Conservation (phyloP, 2,329 filamentous ascomycete genomes). For the Colletotrichum cordylinicola region DNA sequence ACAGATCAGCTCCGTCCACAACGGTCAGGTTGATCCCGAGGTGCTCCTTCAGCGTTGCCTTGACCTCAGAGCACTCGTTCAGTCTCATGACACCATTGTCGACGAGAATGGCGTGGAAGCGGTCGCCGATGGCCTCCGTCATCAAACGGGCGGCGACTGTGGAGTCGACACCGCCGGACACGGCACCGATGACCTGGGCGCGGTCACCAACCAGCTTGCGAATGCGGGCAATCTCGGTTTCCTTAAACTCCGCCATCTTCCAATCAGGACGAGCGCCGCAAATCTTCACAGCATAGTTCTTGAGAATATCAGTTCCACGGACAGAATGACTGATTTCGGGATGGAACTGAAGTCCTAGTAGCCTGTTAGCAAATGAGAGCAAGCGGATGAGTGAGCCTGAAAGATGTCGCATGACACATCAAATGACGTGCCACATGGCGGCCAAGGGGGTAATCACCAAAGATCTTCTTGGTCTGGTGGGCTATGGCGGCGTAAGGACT, state of each 20-base stretch:
- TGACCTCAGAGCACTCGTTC: slow-evolving; percentile 83
- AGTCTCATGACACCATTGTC: slow-evolving; percentile 69
- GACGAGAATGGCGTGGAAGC: slow-evolving; percentile 74
- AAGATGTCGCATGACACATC: background rate
- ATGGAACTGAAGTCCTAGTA: slow-evolving; percentile 79
- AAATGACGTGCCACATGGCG: background rate
- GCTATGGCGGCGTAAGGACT: slow-evolving; percentile 82
- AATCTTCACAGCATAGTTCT: slow-evolving; percentile 86
- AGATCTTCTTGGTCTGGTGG: slow-evolving; percentile 73
- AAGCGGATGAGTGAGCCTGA: background rate
- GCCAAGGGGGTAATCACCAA: slow-evolving; percentile 45
- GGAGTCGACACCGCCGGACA: slow-evolving; percentile 79
- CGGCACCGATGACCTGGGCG: slow-evolving; percentile 74
- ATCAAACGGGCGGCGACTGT: slow-evolving; percentile 89
- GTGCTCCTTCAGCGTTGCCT: slow-evolving; percentile 78
- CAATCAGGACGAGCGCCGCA: slow-evolving; percentile 80
- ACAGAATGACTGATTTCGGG: slow-evolving; percentile 74
- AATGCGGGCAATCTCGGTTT: slow-evolving; percentile 82
- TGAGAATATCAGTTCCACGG: slow-evolving; percentile 71
- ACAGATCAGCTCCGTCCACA: slow-evolving; percentile 78
- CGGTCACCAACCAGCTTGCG: slow-evolving; percentile 80
- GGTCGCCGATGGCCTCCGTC: slow-evolving; percentile 80
- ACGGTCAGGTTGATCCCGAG: slow-evolving; percentile 92
- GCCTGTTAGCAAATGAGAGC: background rate
- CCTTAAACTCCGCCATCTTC: slow-evolving; percentile 85